Conservation (phyloP, 2,329 filamentous ascomycete species). For the Dothistroma septosporum region DNA sequence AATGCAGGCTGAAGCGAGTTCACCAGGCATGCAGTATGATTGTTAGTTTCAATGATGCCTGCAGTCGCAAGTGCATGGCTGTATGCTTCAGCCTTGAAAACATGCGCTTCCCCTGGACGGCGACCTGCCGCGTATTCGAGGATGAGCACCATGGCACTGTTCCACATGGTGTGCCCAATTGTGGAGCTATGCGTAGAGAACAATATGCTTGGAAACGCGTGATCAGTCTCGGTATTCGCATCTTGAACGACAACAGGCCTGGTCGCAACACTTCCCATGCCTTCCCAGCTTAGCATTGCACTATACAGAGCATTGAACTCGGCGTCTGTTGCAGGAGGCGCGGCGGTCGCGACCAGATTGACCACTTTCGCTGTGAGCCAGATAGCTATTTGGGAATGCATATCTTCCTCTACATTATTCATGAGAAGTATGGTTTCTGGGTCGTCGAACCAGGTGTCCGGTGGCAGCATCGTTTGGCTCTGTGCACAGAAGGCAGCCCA, state of each 20-base stretch:
- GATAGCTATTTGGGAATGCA: slow-evolving; percentile 15
- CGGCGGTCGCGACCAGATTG: slow-evolving; percentile 9
- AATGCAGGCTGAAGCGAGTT: slow-evolving; percentile 16
- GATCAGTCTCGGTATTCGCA: slow-evolving; percentile 11
- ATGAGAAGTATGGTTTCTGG: slow-evolving; percentile 7
- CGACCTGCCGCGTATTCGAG: slow-evolving; percentile 11
- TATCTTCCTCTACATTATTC: slow-evolving; percentile 10
- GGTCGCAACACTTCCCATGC: slow-evolving; percentile 8
- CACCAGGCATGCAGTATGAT: slow-evolving; percentile 15
- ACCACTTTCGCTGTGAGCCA: slow-evolving; percentile 15
- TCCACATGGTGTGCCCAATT: slow-evolving; percentile 14
- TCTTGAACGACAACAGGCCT: slow-evolving; percentile 9
- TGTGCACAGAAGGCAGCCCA: slow-evolving; percentile 16
- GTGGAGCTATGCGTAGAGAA: slow-evolving; percentile 17
- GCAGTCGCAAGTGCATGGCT: slow-evolving; percentile 9
- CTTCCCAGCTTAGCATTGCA: slow-evolving; percentile 13
- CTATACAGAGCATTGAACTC: slow-evolving; percentile 8
- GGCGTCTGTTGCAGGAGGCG: slow-evolving; percentile 4
- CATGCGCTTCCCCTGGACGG: slow-evolving; percentile 1
- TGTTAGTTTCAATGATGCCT: slow-evolving; percentile 14
- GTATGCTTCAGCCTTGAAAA: slow-evolving; percentile 9
- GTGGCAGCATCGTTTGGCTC: slow-evolving; percentile 10
- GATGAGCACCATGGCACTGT: slow-evolving; percentile 12
- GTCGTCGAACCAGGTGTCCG: slow-evolving; percentile 15
- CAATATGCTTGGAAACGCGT: slow-evolving; percentile 12